Conservation (phyloP, 176 grass and related monocot genomes). For the Phyllostachys edulis region DNA sequence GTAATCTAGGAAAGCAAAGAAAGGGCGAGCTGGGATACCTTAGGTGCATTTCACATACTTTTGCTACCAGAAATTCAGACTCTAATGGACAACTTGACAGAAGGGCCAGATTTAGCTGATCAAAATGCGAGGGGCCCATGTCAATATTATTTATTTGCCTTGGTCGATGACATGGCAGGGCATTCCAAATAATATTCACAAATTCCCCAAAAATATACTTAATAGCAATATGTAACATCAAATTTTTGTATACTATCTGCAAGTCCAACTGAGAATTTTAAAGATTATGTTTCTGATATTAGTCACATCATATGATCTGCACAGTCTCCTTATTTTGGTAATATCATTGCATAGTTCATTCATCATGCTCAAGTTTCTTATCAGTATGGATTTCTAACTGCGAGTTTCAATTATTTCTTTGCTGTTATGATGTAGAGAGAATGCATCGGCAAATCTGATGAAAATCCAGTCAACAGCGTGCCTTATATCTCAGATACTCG, state of each 20-base stretch:
- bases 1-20: no score
- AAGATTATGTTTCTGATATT: not conserved
- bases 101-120: not conserved
- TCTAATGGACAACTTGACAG: not conserved
- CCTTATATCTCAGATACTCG: constrained; percentile 1
- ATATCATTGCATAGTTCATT: not conserved
- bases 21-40: no score
- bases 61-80: not conserved
- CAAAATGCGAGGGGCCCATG: not conserved
- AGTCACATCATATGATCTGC: not conserved
- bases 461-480: not conserved
- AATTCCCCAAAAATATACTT: not conserved
- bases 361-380: not conserved
- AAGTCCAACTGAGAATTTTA: no score
- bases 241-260: not conserved
- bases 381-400: not conserved
- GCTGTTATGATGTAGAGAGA: constrained; percentile 21
- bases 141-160: not conserved
- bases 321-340: not conserved
- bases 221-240: not conserved
- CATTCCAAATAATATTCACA: not conserved
- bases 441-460: constrained; percentile 41
- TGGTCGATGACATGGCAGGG: not conserved
- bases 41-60: not conserved
- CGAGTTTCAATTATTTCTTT: constrained; percentile 6